Conservation (phyloP, 2,329 filamentous ascomycete genomes). For the Pseudogymnoascus sp. region DNA sequence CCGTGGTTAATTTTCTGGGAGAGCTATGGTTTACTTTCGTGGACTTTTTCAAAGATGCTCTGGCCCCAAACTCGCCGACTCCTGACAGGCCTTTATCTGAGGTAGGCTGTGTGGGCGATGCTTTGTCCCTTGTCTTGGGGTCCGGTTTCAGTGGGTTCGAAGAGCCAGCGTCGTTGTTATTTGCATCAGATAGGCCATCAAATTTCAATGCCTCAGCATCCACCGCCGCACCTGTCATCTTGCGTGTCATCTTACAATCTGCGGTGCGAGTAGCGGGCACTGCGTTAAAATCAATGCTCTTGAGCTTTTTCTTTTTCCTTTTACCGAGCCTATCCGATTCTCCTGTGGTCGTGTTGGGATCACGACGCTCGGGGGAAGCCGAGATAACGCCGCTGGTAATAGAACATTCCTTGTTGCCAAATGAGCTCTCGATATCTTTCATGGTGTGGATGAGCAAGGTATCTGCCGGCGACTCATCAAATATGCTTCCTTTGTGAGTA, state of each 20-base stretch:
- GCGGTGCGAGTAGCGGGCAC: background rate
- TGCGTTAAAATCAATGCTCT: background rate
- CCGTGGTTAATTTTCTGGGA: background rate
- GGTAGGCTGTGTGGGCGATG: background rate
- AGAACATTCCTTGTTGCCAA: background rate
- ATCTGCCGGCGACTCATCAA: background rate
- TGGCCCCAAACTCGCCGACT: background rate
- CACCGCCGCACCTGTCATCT: background rate
- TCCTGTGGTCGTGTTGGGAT: background rate
- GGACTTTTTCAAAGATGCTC: background rate
- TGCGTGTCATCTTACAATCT: background rate
- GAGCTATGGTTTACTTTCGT: background rate
- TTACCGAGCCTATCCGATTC: background rate
- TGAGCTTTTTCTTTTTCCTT: background rate
- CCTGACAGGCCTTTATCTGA: background rate
- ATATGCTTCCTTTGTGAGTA: background rate
- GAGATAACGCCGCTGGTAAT: background rate
- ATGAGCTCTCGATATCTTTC: background rate
- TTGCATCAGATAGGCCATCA: background rate
- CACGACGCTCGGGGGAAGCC: background rate
- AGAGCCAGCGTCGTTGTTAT: background rate
- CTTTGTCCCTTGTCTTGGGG: background rate
- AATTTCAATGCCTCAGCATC: background rate
- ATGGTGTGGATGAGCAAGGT: background rate
- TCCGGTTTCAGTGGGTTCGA: background rate